Evolutionary conservation across 768 basidiomycete genomes (phyloP).

Genomic region (Mycena polygramma): DNA sequence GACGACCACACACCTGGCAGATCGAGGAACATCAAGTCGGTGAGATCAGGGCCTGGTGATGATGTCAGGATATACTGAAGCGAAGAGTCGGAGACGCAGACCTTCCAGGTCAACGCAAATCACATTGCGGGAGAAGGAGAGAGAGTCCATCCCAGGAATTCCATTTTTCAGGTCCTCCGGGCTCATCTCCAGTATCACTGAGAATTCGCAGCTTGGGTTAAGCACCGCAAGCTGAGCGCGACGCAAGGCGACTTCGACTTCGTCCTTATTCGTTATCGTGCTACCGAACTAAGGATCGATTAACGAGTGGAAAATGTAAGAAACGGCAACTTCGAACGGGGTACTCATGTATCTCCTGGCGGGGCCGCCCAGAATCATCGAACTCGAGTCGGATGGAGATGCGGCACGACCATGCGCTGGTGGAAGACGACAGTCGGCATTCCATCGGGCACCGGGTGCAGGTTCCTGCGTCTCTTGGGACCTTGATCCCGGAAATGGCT

Average conservation of each 20-base stretch:
- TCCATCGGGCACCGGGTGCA: slow-evolving; percentile 52
- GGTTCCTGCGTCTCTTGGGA: slow-evolving; percentile 60
- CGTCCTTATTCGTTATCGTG: slow-evolving; percentile 49
- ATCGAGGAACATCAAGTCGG: slow-evolving; percentile 56
- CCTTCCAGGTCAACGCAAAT: slow-evolving; percentile 57
- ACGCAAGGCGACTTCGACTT: slow-evolving; percentile 59
- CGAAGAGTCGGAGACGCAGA: background rate
- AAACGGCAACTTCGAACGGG: slow-evolving; percentile 5
- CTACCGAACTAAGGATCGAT: slow-evolving; percentile 36
- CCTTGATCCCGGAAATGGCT: slow-evolving; percentile 63
- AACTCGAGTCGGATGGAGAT: slow-evolving; percentile 59
- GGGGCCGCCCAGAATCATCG: slow-evolving; percentile 46
- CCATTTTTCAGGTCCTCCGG: slow-evolving; percentile 35
- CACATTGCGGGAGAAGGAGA: slow-evolving; percentile 55
- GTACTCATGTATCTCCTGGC: slow-evolving; percentile 39
- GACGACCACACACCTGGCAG: slow-evolving; percentile 48
- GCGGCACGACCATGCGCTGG: slow-evolving; percentile 49
- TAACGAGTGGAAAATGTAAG: background rate
- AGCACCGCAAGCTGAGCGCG: slow-evolving; percentile 63
- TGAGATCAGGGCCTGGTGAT: slow-evolving; percentile 44
- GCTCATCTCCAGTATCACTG: slow-evolving; percentile 30
- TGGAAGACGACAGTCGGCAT: slow-evolving; percentile 46
- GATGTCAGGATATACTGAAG: background rate
- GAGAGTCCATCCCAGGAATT: slow-evolving; percentile 12
- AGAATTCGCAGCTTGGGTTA: slow-evolving; percentile 46